A percentile compares a stretch with the other conserved stretches of the same genome.
These are phyloP conservation scores for Pseudozyma hubeiensis DNA, from an alignment of 1,284 basidiomycete species.

Conservation along the genomic window DNA sequence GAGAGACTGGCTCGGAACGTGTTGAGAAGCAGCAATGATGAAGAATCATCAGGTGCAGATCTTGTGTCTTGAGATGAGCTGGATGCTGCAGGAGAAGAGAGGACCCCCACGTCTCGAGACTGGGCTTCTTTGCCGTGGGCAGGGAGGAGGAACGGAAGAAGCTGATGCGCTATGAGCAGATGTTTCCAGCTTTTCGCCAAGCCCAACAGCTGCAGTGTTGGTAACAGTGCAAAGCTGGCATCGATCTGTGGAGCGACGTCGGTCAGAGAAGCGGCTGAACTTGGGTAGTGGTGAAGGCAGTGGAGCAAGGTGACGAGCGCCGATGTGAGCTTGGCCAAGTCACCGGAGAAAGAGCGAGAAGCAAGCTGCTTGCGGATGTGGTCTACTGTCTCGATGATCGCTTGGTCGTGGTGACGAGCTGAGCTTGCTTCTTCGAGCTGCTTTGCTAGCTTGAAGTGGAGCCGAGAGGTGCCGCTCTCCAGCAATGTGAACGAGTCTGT, in stretches of 20 bases:
- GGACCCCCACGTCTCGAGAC: background rate
- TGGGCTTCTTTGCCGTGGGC: background rate
- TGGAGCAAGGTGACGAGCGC: slow-evolving; percentile 40
- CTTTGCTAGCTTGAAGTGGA: slow-evolving; percentile 53
- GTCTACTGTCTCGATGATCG: slow-evolving; percentile 26
- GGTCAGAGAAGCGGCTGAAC: slow-evolving; percentile 2
- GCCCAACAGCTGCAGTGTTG: slow-evolving; percentile 43
- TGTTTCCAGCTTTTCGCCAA: slow-evolving; percentile 36
- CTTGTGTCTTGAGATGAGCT: background rate
- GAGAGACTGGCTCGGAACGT: slow-evolving; percentile 33
- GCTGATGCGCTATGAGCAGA: slow-evolving; percentile 33
- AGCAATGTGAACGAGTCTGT: slow-evolving; percentile 42
- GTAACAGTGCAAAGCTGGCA: slow-evolving; percentile 43
- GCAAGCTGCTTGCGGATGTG: slow-evolving; percentile 18
- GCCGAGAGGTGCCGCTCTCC: slow-evolving; percentile 45
- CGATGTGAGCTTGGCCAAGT: slow-evolving; percentile 23
- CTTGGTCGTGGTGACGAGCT: slow-evolving; percentile 10
- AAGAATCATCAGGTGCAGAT: slow-evolving; percentile 6
- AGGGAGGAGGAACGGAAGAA: slow-evolving; percentile 23
- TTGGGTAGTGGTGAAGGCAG: slow-evolving; percentile 34
- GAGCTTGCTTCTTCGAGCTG: slow-evolving; percentile 30
- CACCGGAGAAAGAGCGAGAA: slow-evolving; percentile 12
- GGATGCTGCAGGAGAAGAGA: background rate
- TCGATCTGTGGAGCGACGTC: slow-evolving; percentile 1
- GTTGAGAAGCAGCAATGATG: slow-evolving; percentile 49